phyloP scores from a whole-genome alignment of 2,329 filamentous ascomycete species.

The Cryoendolithus antarcticus region DNA sequence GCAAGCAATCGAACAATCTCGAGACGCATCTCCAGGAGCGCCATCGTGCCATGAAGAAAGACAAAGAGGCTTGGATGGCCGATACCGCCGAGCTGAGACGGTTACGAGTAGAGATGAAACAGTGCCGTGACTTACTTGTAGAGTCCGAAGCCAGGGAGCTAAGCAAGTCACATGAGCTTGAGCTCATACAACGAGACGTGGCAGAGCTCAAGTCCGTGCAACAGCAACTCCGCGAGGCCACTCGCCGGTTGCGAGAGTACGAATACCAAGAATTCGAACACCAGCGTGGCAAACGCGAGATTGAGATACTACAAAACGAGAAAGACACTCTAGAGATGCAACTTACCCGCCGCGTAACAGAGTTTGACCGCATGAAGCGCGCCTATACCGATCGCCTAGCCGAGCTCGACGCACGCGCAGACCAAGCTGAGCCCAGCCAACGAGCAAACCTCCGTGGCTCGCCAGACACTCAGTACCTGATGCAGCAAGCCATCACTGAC shows the following conservation, averaged over 20 bases:
- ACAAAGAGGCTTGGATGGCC: conserved; percentile 21
- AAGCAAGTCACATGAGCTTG: conserved; percentile 49
- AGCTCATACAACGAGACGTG: conserved; percentile 49
- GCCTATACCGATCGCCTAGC: conserved; percentile 37
- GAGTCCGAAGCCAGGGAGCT: conserved; percentile 58
- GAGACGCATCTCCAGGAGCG: conserved; percentile 34
- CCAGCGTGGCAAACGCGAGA: conserved; percentile 44
- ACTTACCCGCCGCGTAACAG: conserved; percentile 40
- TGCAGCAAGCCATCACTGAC: conserved; percentile 37
- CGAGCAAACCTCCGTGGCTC: background rate
- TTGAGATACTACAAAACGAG: conserved; percentile 46
- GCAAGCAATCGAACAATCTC: conserved; percentile 64
- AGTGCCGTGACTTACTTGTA: conserved; percentile 50
- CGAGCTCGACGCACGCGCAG: conserved; percentile 28
- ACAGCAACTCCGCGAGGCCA: conserved; percentile 46
- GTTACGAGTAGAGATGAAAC: conserved; percentile 42
- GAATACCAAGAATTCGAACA: conserved; percentile 53
- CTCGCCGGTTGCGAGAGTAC: conserved; percentile 48
- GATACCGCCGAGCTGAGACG: conserved; percentile 54
- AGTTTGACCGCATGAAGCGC: conserved; percentile 35
- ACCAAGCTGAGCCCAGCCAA: conserved; percentile 2
- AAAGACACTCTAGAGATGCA: conserved; percentile 48
- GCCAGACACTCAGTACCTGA: conserved; percentile 23
- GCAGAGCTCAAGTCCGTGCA: conserved; percentile 50
- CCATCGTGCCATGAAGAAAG: conserved; percentile 20